Conservation (phyloP, 495 filamentous ascomycete genomes). For the Rostrohypoxylon terebratum region DNA sequence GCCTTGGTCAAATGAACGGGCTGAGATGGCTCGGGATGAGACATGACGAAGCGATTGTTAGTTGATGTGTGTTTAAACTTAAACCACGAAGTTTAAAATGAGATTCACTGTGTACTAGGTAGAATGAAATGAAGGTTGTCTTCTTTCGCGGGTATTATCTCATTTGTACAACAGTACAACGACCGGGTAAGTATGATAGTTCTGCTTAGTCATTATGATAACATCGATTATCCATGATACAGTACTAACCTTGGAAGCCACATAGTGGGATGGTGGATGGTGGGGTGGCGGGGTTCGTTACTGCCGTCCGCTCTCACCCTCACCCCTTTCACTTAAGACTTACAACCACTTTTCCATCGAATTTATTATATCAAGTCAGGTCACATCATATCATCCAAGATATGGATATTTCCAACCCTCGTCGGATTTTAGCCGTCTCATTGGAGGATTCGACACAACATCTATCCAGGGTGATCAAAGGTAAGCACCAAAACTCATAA, state of each 20-base stretch:
- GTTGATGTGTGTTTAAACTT: neutral
- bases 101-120: neutral
- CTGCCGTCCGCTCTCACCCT: neutral
- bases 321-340: neutral
- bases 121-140: slow-evolving; percentile 2
- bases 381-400: slow-evolving; percentile 15
- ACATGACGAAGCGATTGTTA: slow-evolving; percentile 24
- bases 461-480: slow-evolving; percentile 57
- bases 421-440: slow-evolving; percentile 60
- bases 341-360: neutral
- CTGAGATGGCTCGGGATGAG: slow-evolving; percentile 43
- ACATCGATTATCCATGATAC: slow-evolving; percentile 10
- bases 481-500: slow-evolving; percentile 35
- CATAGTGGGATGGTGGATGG: slow-evolving; percentile 4
- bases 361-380: slow-evolving; percentile 15
- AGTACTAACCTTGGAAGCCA: no score
- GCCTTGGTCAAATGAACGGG: slow-evolving; percentile 49
- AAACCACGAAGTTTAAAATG: neutral
- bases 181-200: slow-evolving; percentile 31
- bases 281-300: slow-evolving; percentile 27
- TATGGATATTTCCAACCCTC: slow-evolving; percentile 61
- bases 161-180: neutral
- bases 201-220: slow-evolving; percentile 43
- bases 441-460: slow-evolving; percentile 54
- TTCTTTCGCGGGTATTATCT: neutral